Evolutionary conservation across 1,284 basidiomycete species (phyloP).

Genomic region (Malassezia yamatoensis): DNA sequence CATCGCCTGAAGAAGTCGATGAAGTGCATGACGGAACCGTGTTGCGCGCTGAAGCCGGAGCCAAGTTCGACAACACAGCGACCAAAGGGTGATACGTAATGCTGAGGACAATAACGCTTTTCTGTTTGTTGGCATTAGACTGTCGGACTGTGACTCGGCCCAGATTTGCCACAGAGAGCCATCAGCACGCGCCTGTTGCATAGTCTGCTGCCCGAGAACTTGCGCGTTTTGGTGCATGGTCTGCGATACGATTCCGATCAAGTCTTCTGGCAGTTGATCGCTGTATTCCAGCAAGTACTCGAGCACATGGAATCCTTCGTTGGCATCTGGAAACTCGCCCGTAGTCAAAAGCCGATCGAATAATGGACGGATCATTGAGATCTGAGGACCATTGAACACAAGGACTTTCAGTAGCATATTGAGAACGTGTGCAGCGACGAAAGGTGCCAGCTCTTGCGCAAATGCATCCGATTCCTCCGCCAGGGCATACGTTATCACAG

Average conservation of each 20-base stretch:
- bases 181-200: conserved; percentile 15
- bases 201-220: conserved; percentile 9
- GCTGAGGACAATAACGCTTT: not conserved
- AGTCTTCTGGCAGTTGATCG: not conserved
- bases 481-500: not conserved
- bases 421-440: conserved; percentile 4
- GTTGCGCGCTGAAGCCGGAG: conserved; percentile 11
- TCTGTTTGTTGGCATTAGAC: not conserved
- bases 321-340: conserved; percentile 4
- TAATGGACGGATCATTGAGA: not conserved
- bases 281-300: conserved; percentile 7
- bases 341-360: not conserved
- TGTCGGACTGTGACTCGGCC: not conserved
- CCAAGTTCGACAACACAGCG: conserved; percentile 16
- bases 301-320: conserved; percentile 14
- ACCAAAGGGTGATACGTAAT: conserved; percentile 15
- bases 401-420: not conserved
- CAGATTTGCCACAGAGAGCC: conserved; percentile 12
- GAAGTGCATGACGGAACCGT: conserved; percentile 2
- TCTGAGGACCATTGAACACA: not conserved
- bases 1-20: not conserved
- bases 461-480: not conserved
- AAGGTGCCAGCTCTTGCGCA: not conserved
- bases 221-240: conserved; percentile 7
- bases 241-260: conserved; percentile 7